Evolutionary conservation across 371 early-diverging fungal genomes (phyloP).

Genomic region (Lichtheimia ornata): DNA sequence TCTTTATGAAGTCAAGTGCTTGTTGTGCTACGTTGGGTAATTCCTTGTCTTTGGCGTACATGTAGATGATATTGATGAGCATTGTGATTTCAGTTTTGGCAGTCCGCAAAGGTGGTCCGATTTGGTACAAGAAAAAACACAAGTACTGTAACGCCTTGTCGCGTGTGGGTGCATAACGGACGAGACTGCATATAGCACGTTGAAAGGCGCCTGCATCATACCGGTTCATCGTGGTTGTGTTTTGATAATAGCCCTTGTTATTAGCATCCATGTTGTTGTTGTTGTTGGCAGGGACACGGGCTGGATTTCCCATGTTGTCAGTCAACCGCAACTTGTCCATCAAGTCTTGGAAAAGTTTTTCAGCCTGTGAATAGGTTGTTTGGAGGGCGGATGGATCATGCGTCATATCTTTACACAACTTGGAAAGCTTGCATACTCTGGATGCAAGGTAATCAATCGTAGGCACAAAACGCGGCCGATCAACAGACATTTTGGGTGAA

Average conservation of each 20-base stretch:
- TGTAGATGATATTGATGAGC: constrained; percentile 6
- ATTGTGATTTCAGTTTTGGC: constrained; percentile 7
- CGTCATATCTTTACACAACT: too few relatives aligned
- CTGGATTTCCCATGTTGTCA: background rate
- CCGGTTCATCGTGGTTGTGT: too few relatives aligned
- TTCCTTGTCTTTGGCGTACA: background rate
- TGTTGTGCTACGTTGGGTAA: background rate
- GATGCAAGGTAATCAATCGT: too few relatives aligned
- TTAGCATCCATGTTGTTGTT: background rate
- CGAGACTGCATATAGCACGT: background rate
- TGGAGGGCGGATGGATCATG: too few relatives aligned
- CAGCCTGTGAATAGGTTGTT: background rate
- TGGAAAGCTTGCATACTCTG: too few relatives aligned
- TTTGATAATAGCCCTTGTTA: background rate
- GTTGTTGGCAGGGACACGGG: background rate
- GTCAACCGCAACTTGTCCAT: background rate
- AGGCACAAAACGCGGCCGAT: too few relatives aligned
- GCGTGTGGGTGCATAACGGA: constrained; percentile 1
- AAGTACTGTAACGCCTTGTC: background rate
- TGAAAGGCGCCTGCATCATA: background rate
- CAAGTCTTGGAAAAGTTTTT: constrained; percentile 4
- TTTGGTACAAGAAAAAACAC: background rate
- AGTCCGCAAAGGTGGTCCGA: constrained; percentile 7
- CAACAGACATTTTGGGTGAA: too few relatives aligned
- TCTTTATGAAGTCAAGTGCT: constrained; percentile 7